Evolutionary conservation across 805 yeast species (phyloP).

Genomic region (Jamesozyma gamospora): DNA sequence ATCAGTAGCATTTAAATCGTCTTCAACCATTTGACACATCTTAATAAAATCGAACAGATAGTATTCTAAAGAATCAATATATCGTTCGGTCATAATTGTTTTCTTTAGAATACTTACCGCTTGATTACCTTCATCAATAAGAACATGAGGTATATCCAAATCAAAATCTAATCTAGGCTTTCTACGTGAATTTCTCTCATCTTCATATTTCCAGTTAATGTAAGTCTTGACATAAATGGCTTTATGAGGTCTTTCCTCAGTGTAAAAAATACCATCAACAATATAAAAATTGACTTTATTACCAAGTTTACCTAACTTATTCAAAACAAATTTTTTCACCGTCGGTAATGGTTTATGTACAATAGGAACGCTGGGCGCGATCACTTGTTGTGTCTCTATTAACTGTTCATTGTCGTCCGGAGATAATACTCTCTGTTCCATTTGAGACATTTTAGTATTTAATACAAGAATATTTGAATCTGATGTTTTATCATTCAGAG

Average conservation of each 20-base stretch:
- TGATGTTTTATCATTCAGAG: no score
- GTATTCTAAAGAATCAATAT: constrained; percentile 20
- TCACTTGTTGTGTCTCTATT: no score
- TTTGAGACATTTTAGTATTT: no score
- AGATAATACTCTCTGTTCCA: no score
- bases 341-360: not conserved
- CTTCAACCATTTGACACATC: constrained; percentile 19
- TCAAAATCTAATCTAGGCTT: not conserved
- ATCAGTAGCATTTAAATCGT: constrained; percentile 20
- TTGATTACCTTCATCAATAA: constrained; percentile 3
- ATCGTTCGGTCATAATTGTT: constrained; percentile 17
- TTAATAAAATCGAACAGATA: constrained; percentile 24
- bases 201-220: constrained; percentile 1
- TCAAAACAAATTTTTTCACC: not conserved
- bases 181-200: not conserved
- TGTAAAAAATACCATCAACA: not conserved
- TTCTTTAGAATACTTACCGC: constrained; percentile 12
- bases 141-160: constrained; percentile 4
- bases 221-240: not conserved
- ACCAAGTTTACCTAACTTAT: not conserved
- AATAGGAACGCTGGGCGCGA: no score
- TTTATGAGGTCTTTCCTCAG: constrained; percentile 1
- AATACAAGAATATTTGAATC: no score
- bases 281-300: not conserved
- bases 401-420: no score